These are phyloP conservation scores for Exsudoporus floridanus DNA, from an alignment of 1,284 basidiomycete species.

Conservation along the genomic window DNA sequence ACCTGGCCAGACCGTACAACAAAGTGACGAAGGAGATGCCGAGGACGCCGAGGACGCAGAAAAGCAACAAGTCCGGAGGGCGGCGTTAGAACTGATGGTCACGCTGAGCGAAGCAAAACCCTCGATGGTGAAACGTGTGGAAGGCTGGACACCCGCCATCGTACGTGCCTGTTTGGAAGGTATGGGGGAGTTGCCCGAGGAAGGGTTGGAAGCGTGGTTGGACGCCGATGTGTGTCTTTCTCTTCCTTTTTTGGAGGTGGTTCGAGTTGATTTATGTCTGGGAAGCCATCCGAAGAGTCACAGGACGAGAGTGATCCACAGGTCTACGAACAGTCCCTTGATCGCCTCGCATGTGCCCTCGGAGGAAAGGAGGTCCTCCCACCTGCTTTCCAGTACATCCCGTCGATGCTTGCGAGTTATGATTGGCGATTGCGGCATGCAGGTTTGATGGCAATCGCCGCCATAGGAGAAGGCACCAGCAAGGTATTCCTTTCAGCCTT, in stretches of 20 bases:
- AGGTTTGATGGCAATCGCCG: conserved; percentile 77
- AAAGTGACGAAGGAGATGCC: conserved; percentile 34
- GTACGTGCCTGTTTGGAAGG: conserved; percentile 75
- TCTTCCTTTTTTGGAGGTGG: background rate
- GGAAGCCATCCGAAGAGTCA: conserved; percentile 62
- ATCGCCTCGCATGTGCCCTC: conserved; percentile 72
- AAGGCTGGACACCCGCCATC: conserved; percentile 66
- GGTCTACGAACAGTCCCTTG: conserved; percentile 76
- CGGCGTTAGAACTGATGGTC: conserved; percentile 76
- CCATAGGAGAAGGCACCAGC: conserved; percentile 74
- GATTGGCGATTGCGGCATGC: conserved; percentile 84
- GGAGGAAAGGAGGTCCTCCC: conserved; percentile 72
- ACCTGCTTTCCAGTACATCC: conserved; percentile 75
- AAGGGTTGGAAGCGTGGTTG: conserved; percentile 62
- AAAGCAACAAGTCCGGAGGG: conserved; percentile 57
- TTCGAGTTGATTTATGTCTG: conserved; percentile 6
- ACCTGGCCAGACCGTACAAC: conserved; percentile 34
- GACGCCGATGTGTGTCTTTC: conserved; percentile 62
- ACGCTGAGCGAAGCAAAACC: conserved; percentile 68
- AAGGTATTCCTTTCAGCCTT: conserved; percentile 40
- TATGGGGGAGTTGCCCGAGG: conserved; percentile 74
- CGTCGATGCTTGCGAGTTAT: conserved; percentile 71
- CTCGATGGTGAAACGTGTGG: conserved; percentile 60
- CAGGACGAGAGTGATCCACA: conserved; percentile 74
- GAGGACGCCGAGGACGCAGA: conserved; percentile 51